A percentile compares a stretch with the other conserved stretches of the same genome.
Evolutionary conservation across 1,284 basidiomycete genomes (phyloP).

Genomic region (Tilletia horrida): DNA sequence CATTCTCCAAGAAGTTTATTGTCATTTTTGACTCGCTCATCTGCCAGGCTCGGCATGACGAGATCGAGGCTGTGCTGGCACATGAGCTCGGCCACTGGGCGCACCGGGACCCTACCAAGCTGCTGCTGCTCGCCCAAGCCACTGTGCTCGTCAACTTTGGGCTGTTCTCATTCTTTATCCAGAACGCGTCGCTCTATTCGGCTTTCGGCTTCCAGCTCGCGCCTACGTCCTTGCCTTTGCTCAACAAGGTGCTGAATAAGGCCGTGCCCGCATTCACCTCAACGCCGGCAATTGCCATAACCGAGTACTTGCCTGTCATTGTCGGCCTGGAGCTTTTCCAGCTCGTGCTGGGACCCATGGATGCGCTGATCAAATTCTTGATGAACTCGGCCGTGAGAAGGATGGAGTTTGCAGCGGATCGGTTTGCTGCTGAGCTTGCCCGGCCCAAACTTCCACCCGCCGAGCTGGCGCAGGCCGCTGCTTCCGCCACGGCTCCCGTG

Average conservation of each 20-base stretch:
- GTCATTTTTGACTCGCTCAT: slow-evolving; percentile 96
- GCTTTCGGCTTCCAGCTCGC: slow-evolving; percentile 73
- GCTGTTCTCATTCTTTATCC: slow-evolving; percentile 86
- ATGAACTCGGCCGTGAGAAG: slow-evolving; percentile 44
- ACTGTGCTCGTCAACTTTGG: slow-evolving; percentile 83
- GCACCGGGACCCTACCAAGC: slow-evolving; percentile 75
- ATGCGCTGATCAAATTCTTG: slow-evolving; percentile 47
- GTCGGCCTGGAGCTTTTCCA: slow-evolving; percentile 53
- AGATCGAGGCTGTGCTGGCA: slow-evolving; percentile 57
- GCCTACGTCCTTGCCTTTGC: slow-evolving; percentile 13
- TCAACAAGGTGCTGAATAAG: slow-evolving; percentile 25
- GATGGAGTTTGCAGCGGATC: slow-evolving; percentile 52
- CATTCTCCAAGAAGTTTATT: slow-evolving; percentile 58
- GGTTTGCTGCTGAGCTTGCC: slow-evolving; percentile 32
- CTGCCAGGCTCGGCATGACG: slow-evolving; percentile 75
- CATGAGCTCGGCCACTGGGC: slow-evolving; percentile 81
- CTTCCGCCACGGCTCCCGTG: slow-evolving; percentile 24
- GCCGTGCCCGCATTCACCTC: slow-evolving; percentile 21
- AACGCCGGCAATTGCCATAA: slow-evolving; percentile 19
- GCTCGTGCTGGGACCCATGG: slow-evolving; percentile 46
- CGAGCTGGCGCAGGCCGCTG: slow-evolving; percentile 25
- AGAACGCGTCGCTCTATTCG: slow-evolving; percentile 70
- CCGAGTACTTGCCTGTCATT: slow-evolving; percentile 46
- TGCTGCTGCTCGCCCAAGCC: slow-evolving; percentile 77
- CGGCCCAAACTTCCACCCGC: slow-evolving; percentile 35